A percentile compares a stretch with the other conserved stretches of the same genome.
Conservation (phyloP, 2,329 filamentous ascomycete genomes). For the Phaeophleospora eucalypticola region DNA sequence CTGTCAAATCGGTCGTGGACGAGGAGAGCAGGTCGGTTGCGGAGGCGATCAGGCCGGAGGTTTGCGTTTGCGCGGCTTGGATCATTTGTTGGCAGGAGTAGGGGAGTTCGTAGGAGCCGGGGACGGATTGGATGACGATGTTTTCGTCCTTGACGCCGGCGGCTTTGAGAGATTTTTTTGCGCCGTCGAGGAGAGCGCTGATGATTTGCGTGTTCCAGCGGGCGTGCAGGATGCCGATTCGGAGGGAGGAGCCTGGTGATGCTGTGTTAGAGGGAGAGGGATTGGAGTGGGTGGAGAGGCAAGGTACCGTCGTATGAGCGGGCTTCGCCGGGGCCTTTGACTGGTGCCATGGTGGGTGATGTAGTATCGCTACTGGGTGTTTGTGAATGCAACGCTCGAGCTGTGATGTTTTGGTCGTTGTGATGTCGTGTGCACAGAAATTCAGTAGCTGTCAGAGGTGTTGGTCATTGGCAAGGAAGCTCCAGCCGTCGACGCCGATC, state of each 20-base stretch:
- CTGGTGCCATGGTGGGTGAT: slow-evolving; percentile 42
- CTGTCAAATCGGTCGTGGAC: slow-evolving; percentile 63
- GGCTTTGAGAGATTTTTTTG: slow-evolving; percentile 70
- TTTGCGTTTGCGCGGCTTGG: slow-evolving; percentile 55
- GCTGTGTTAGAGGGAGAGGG: slow-evolving; percentile 1
- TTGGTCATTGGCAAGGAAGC: background rate
- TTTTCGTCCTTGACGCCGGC: slow-evolving; percentile 83
- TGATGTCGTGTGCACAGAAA: background rate
- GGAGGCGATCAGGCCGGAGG: slow-evolving; percentile 56
- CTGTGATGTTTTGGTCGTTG: no score
- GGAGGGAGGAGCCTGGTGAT: slow-evolving; percentile 55
- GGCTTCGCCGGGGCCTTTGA: slow-evolving; percentile 61
- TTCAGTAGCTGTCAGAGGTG: background rate
- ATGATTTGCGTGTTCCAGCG: slow-evolving; percentile 93
- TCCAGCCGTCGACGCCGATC: no score
- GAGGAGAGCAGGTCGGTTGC: slow-evolving; percentile 73
- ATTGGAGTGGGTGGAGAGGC: background rate
- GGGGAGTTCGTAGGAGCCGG: slow-evolving; percentile 91
- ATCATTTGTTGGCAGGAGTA: slow-evolving; percentile 78
- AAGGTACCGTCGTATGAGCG: slow-evolving; percentile 53
- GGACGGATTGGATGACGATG: slow-evolving; percentile 84
- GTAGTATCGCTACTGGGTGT: background rate
- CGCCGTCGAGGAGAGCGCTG: slow-evolving; percentile 74
- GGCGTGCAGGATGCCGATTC: slow-evolving; percentile 92
- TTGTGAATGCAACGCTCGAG: background rate